Evolutionary conservation across 108 stramenopile species (phyloP), one percentile per base, ranked within the genome.

Genomic region (Pelagomonas calceolata): DNA sequence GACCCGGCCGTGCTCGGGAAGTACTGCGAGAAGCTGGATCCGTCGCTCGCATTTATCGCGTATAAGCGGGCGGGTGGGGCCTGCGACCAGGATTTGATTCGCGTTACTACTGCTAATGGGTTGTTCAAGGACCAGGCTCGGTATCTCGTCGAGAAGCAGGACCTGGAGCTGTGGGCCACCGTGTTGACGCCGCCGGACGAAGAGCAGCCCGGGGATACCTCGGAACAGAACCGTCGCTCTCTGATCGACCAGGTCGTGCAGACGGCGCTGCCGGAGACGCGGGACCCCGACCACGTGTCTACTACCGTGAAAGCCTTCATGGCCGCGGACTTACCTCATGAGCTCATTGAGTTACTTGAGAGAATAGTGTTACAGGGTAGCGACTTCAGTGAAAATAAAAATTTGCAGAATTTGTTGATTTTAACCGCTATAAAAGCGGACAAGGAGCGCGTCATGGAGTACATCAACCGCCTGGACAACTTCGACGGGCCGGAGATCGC

Each of bases 271-370:
- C 99, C 99, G 4, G 99, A 99, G 81, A 97, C 86, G n/a, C 76
- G 92, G 71, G 90, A 91, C 75, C 94, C 97, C 9, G 99, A 99
- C 73, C 94, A 97, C 83, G 99, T 99, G 32, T 98, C 97, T 30
- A 90, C 92, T 74, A 98, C 99, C 30, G 99, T 99, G 64, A 98
- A 98, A 87, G 99, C 99, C 44, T 99, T 99, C 85, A 98, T 99
- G 96, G 94, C 94, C 45, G 97, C 97, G 39, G 97, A 99, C 68
- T 81, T 99, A 75, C 97, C 97, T 43, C 89, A 91, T 68, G 96
- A 99, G 80, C 90, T 99, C 63, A 98, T 98, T 71, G 92, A 84
- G 78, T 91, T 99, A 64, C 90, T 99, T 51, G 99, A 99, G 84
- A 89, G 97, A 32, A 97, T 99, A 75, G 93, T 99, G 36, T 85